Conservation (phyloP, 176 grass and related monocot species). For the Eragrostis curvula region DNA sequence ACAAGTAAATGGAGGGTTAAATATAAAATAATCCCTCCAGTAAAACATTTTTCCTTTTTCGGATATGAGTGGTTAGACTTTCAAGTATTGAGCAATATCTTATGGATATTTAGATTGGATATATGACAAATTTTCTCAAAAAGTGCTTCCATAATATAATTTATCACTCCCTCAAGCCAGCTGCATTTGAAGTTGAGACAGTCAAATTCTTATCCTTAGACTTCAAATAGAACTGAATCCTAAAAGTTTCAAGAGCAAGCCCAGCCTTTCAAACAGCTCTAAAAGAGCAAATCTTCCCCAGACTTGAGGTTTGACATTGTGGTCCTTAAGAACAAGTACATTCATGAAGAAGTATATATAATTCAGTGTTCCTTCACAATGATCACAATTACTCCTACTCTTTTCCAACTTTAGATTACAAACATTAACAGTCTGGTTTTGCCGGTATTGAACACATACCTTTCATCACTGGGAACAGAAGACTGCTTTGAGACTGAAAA, state of each 20-base stretch:
- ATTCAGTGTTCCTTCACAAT: constrained; percentile 9
- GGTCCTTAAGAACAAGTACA: not conserved
- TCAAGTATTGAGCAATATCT: not conserved
- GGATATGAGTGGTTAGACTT: not conserved
- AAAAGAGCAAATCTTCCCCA: not conserved
- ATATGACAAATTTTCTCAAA: not conserved
- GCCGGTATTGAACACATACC: constrained; percentile 42
- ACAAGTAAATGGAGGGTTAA: not conserved
- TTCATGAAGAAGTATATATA: not conserved
- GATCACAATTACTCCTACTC: not conserved
- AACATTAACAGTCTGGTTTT: constrained; percentile 11
- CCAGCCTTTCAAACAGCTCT: not conserved
- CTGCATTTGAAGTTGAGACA: not conserved
- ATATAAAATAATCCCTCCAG: constrained; percentile 3
- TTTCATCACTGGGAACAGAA: constrained; percentile 74
- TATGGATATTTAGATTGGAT: constrained; percentile 4
- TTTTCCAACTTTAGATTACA: constrained; percentile 6
- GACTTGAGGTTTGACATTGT: constrained; percentile 11
- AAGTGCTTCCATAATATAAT: not conserved
- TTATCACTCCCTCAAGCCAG: not conserved
- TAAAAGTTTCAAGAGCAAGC: not conserved
- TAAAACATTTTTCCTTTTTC: not conserved
- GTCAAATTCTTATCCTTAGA: not conserved
- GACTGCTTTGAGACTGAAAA: constrained; percentile 70
- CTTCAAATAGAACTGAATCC: constrained; percentile 1